Evolutionary conservation across 768 basidiomycete genomes (phyloP).

Genomic region (Udeniomyces megalosporus): DNA sequence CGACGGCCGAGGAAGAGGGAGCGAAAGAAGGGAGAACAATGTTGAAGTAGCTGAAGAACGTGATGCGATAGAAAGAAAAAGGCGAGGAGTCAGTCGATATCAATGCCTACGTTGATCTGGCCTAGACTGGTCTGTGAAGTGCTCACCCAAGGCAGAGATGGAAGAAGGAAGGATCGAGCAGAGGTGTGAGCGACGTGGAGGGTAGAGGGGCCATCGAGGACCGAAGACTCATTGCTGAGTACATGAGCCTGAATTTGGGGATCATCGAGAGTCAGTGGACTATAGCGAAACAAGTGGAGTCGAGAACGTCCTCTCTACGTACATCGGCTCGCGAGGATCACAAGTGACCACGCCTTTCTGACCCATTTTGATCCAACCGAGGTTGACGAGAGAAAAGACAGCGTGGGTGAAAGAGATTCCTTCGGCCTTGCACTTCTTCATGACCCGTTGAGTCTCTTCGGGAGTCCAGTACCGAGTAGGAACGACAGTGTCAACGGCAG

Average conservation of each 20-base stretch:
- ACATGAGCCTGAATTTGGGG: constrained; percentile 48
- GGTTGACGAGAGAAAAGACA: constrained; percentile 57
- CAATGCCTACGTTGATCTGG: too few relatives aligned
- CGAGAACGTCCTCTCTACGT: too few relatives aligned
- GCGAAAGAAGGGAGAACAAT: constrained; percentile 59
- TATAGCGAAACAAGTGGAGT: too few relatives aligned
- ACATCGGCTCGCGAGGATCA: constrained; percentile 28
- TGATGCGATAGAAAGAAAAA: too few relatives aligned
- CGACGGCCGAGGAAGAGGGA: constrained; percentile 21
- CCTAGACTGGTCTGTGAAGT: too few relatives aligned
- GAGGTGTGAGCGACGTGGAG: constrained; percentile 25
- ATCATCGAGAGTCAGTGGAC: not conserved
- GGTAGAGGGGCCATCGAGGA: constrained; percentile 33
- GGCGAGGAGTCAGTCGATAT: too few relatives aligned
- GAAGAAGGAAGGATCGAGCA: constrained; percentile 43
- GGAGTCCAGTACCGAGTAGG: constrained; percentile 47
- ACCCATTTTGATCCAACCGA: constrained; percentile 49
- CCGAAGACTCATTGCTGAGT: constrained; percentile 60
- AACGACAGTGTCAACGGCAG: constrained; percentile 41
- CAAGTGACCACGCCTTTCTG: too few relatives aligned
- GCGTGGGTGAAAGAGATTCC: constrained; percentile 59
- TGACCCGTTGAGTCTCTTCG: constrained; percentile 43
- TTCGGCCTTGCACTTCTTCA: constrained; percentile 51
- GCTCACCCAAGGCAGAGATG: constrained; percentile 62
- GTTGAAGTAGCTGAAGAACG: constrained; percentile 67